Evolutionary conservation across 805 yeast genomes (phyloP).

Genomic region (Candida golubevii): DNA sequence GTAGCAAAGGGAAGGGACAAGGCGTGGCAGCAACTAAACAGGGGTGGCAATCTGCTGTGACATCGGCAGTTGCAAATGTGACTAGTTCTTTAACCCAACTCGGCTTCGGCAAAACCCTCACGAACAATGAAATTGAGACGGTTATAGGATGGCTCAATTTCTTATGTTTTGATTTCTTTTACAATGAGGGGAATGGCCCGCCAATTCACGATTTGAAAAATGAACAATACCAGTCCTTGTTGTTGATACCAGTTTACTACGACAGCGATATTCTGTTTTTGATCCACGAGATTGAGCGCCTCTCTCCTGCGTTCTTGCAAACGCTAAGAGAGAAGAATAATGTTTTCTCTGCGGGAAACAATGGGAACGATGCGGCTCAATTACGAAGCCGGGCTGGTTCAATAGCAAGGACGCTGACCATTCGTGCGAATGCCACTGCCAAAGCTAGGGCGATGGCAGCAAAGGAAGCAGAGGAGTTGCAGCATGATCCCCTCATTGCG

Average conservation of each 20-base stretch:
- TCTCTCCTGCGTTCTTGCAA: conserved; percentile 51
- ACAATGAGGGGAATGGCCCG: conserved; percentile 80
- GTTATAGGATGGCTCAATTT: conserved; percentile 66
- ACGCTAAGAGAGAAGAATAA: conserved; percentile 46
- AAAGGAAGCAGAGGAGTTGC: conserved; percentile 18
- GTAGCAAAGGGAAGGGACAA: conserved; percentile 14
- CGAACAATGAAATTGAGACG: conserved; percentile 58
- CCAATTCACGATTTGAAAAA: conserved; percentile 59
- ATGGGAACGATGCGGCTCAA: conserved; percentile 11
- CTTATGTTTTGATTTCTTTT: conserved; percentile 68
- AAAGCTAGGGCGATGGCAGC: conserved; percentile 42
- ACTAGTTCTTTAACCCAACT: conserved; percentile 38
- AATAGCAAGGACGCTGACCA: conserved; percentile 60
- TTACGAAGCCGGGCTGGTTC: conserved; percentile 39
- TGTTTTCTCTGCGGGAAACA: conserved; percentile 19
- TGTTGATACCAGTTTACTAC: conserved; percentile 62
- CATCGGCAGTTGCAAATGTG: conserved; percentile 49
- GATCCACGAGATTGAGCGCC: conserved; percentile 53
- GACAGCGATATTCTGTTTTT: conserved; percentile 47
- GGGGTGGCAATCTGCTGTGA: conserved; percentile 43
- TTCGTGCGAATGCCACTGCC: conserved; percentile 67
- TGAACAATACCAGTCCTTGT: conserved; percentile 58
- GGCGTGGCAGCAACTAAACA: conserved; percentile 7
- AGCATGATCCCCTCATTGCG: conserved; percentile 34
- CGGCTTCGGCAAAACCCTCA: conserved; percentile 53